phyloP scores from a whole-genome alignment of 768 basidiomycete genomes.

The Trametes maxima region DNA sequence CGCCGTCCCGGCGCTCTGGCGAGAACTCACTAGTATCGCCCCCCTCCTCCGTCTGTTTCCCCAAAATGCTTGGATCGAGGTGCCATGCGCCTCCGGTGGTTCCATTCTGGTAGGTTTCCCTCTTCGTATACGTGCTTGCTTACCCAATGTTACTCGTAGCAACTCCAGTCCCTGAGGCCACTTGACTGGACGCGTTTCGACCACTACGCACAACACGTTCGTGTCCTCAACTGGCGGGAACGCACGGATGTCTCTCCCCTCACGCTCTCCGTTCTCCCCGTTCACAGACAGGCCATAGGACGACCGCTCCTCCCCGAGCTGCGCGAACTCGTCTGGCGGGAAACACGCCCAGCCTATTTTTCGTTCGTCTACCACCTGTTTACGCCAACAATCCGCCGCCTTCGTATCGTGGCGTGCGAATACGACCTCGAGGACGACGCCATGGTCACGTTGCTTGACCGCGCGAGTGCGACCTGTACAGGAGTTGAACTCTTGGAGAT shows the following conservation, averaged over 20 bases:
- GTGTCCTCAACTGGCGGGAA: background rate
- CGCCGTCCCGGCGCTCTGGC: background rate
- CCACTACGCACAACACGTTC: conserved; percentile 6
- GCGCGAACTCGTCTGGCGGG: conserved; percentile 1
- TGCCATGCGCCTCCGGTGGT: background rate
- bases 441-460: background rate
- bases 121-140: background rate
- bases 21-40: background rate
- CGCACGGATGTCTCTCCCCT: background rate
- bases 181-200: conserved; percentile 10
- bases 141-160: background rate
- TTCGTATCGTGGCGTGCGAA: background rate
- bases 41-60: conserved; percentile 9
- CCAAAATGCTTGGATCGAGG: background rate
- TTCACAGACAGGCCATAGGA: background rate
- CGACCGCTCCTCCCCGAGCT: background rate
- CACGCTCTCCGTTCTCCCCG: conserved; percentile 1
- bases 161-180: background rate
- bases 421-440: background rate
- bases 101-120: background rate
- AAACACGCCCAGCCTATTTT: background rate
- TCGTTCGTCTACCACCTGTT: conserved; percentile 2
- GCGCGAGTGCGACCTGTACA: background rate
- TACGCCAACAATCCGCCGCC: background rate
- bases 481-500: background rate